Conservation (phyloP, 495 filamentous ascomycete genomes). For the Talaromyces liani region DNA sequence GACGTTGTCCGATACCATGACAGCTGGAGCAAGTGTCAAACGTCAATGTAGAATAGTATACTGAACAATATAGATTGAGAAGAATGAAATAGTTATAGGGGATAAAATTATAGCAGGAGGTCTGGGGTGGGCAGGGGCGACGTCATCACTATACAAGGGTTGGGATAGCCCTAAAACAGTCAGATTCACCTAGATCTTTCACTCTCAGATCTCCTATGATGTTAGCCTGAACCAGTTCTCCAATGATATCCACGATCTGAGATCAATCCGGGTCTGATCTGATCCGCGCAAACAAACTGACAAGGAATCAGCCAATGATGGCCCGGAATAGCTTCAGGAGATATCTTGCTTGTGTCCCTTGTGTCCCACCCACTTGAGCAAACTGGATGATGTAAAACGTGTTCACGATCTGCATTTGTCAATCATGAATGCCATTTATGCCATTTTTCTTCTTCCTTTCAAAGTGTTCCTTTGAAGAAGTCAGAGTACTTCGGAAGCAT, state of each 20-base stretch:
- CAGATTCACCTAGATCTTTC: background rate
- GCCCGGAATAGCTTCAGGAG: background rate
- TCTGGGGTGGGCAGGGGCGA: background rate
- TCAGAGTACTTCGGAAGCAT: background rate
- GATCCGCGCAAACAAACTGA: background rate
- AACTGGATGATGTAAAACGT: background rate
- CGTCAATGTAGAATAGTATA: background rate
- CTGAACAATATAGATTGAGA: no score
- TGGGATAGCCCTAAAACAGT: background rate
- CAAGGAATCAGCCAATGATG: background rate
- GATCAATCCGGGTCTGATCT: background rate
- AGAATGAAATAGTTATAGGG: background rate
- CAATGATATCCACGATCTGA: background rate
- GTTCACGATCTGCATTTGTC: background rate
- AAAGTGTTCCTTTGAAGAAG: no score
- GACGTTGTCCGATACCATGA: conserved; percentile 4
- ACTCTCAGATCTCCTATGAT: background rate
- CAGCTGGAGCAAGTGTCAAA: background rate
- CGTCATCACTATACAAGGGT: background rate
- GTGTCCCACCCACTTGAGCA: background rate
- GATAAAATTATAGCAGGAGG: background rate
- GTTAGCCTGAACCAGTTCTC: background rate
- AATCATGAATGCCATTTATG: background rate
- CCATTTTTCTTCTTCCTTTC: no score
- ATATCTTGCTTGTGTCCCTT: background rate